phyloP scores from a whole-genome alignment of 768 basidiomycete species.

The Lactarius vividus region DNA sequence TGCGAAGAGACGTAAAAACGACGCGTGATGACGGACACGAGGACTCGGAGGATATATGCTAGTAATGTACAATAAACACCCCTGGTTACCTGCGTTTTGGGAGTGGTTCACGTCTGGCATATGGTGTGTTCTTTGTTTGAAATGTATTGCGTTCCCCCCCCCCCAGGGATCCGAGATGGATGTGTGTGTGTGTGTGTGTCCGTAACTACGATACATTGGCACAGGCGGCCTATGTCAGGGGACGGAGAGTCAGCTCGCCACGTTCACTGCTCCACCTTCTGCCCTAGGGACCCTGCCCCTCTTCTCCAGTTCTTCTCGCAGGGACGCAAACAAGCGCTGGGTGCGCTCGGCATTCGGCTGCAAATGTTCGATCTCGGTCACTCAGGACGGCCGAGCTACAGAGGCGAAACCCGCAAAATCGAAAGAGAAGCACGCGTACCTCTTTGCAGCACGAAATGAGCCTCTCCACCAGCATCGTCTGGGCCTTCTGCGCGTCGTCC shows the following conservation, averaged over 20 bases:
- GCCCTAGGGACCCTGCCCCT: constrained; percentile 43
- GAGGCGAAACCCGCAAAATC: neutral
- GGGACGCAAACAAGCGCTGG: constrained; percentile 73
- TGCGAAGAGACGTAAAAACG: neutral
- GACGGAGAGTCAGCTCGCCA: constrained; percentile 15
- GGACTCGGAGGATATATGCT: neutral
- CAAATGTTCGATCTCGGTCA: constrained; percentile 18
- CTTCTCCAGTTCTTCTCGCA: constrained; percentile 82
- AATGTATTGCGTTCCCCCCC: constrained; percentile 1
- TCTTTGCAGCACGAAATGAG: constrained; percentile 85
- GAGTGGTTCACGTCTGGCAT: neutral
- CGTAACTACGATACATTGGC: constrained; percentile 15
- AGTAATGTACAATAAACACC: neutral
- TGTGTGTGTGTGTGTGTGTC: constrained; percentile 9
- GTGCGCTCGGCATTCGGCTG: constrained; percentile 83
- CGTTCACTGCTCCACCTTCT: constrained; percentile 19
- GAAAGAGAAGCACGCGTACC: constrained; percentile 44
- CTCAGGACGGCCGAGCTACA: constrained; percentile 15
- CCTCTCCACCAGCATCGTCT: constrained; percentile 79
- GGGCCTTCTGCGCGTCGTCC: constrained; percentile 75
- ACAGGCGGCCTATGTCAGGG: neutral
- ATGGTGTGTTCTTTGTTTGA: neutral
- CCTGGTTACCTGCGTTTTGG: neutral
- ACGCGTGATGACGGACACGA: neutral
- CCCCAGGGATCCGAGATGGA: neutral